Evolutionary conservation across 2,329 filamentous ascomycete species (phyloP), one percentile per base, ranked within the genome.

Genomic region (Alternaria sp.): DNA sequence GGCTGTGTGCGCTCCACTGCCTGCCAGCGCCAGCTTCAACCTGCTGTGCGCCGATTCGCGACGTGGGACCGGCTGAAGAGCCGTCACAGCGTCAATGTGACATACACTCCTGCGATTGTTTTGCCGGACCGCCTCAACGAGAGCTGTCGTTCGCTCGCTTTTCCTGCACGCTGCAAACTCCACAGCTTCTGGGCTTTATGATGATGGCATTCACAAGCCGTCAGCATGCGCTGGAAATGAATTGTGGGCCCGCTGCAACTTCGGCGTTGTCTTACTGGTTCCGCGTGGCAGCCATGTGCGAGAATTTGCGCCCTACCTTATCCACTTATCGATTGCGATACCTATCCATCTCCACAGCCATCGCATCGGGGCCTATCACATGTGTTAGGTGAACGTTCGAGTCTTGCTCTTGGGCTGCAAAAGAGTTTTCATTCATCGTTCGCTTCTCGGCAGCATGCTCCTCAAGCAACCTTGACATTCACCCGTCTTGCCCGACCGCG

Each of bases 321-420:
- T 75, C 73, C 71, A 72, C 73, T 68, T 75, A 75, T 76, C 75
- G 71, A 75, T 75, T 57, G 56, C 73, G 70, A 75, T 74, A 69
- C 51, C 67, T 68, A 66, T 57, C 70, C 72, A 59, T 70, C 67
- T 63, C 69, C 70, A 67, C 67, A 66, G 26, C 58, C 67, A 51
- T 56, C 46, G 42, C 32, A 36, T 61, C 61, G 59, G 30, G 32
- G 38, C 69, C 69, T 67, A 64, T 68, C 61, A 59, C 58, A 49
- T 48, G 59, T 55, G 51, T 46, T 54, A 47, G 43, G 48, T 44
- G 43, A 52, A 34, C 55, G 28, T 44, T 54, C 32, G 39, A 60
- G 18, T 60, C 51, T 60, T 36, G 24, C 58, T 53, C 52, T 63
- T 58, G 44, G 61, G 30, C 59, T 57, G 54, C 56, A 59, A 57